A percentile compares a stretch with the other conserved stretches of the same genome.
These are phyloP conservation scores for Tolypocladium sp. DNA, from an alignment of 2,329 filamentous ascomycete genomes.

Conservation along the genomic window DNA sequence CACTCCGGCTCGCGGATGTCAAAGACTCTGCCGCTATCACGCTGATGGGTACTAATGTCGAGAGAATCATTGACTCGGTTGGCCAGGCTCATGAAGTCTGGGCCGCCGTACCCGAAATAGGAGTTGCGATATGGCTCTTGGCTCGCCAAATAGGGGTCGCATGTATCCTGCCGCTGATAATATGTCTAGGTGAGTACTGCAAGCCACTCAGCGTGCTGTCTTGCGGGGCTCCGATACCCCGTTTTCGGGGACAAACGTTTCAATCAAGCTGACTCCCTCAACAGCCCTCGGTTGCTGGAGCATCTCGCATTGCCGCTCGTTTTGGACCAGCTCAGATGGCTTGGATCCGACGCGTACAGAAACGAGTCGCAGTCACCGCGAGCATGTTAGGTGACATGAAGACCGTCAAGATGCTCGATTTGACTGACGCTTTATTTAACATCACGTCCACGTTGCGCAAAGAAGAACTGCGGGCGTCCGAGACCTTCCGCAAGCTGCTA, in stretches of 20 bases:
- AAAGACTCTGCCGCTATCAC: not conserved
- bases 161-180: not conserved
- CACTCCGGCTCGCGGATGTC: not conserved
- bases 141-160: not conserved
- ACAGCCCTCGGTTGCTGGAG: not conserved
- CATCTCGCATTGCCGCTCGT: not conserved
- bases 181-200: not conserved
- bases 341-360: not conserved
- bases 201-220: not conserved
- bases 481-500: not conserved
- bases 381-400: conserved; percentile 2
- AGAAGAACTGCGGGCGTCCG: not conserved
- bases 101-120: not conserved
- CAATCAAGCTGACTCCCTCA: not conserved
- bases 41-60: not conserved
- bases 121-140: conserved; percentile 1
- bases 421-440: not conserved
- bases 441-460: not conserved
- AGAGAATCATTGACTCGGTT: not conserved
- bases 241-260: too few species aligned
- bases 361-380: not conserved
- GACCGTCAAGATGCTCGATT: conserved; percentile 1
- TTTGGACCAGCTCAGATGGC: not conserved
- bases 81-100: not conserved
- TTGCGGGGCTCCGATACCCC: too few species aligned